These are phyloP conservation scores for Punica granatum DNA, from an alignment of 345 rosid genomes.

Conservation along the genomic window DNA sequence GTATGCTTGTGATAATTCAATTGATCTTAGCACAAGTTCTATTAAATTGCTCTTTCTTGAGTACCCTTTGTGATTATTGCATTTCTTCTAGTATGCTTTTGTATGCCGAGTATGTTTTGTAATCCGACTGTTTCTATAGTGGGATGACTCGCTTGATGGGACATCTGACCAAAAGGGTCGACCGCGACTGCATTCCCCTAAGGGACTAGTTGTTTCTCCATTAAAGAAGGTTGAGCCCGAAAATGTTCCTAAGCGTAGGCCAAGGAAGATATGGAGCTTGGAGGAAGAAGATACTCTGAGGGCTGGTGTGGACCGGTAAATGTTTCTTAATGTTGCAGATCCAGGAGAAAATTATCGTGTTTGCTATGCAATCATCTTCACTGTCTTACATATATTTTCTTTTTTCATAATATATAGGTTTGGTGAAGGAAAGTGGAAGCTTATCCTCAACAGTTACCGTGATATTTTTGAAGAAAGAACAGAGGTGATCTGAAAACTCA, in stretches of 20 bases:
- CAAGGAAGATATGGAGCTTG: slow-evolving; percentile 31
- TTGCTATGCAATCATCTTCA: background rate
- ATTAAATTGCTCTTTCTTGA: background rate
- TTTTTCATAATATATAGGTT: slow-evolving; percentile 18
- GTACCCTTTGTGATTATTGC: background rate
- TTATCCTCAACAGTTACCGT: slow-evolving; percentile 22
- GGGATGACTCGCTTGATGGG: slow-evolving; percentile 36
- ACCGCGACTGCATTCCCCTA: slow-evolving; percentile 14
- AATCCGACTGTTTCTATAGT: slow-evolving; percentile 21
- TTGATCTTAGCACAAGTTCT: background rate
- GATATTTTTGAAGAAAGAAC: slow-evolving; percentile 30
- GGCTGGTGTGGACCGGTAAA: slow-evolving; percentile 30
- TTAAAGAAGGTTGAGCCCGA: slow-evolving; percentile 9
- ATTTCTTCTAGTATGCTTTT: background rate
- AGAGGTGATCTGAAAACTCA: slow-evolving; percentile 18
- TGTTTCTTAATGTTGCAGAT: background rate
- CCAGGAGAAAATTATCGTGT: background rate
- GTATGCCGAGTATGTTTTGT: background rate
- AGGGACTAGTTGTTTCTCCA: slow-evolving; percentile 16
- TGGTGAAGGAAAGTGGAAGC: slow-evolving; percentile 44
- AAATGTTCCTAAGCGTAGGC: slow-evolving; percentile 22
- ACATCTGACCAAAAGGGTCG: slow-evolving; percentile 3
- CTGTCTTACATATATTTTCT: background rate
- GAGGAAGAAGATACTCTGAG: slow-evolving; percentile 53
- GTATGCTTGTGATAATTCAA: background rate